A percentile compares a stretch with the other conserved stretches of the same genome.
Evolutionary conservation across 1,284 basidiomycete genomes (phyloP).

Genomic region (Tilletia horrida): DNA sequence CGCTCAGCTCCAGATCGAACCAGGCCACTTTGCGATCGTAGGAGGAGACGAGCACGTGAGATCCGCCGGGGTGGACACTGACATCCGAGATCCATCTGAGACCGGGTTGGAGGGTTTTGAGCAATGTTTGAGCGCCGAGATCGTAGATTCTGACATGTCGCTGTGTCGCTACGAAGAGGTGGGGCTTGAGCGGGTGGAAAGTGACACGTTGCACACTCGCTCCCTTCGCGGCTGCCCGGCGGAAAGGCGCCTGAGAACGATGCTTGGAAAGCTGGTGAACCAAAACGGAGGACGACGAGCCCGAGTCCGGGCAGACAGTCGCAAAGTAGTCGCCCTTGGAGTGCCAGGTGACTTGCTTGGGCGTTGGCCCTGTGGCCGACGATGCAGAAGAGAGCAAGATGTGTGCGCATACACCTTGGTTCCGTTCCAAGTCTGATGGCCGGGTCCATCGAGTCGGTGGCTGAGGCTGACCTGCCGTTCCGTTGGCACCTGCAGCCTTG

Average conservation of each 20-base stretch:
- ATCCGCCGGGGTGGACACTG: constrained; percentile 87
- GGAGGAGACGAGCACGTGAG: constrained; percentile 92
- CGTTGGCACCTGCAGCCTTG: constrained; percentile 20
- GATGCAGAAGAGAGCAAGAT: constrained; percentile 32
- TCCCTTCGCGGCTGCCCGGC: constrained; percentile 75
- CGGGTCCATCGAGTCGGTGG: constrained; percentile 60
- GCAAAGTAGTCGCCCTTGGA: constrained; percentile 91
- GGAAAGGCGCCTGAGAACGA: constrained; percentile 96
- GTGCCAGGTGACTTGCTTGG: constrained; percentile 88
- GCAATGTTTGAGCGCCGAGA: constrained; percentile 82
- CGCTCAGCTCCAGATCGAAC: constrained; percentile 95
- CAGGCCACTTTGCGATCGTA: constrained; percentile 97
- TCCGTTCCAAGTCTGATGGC: constrained; percentile 58
- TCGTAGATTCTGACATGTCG: constrained; percentile 95
- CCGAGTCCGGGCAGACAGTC: constrained; percentile 63
- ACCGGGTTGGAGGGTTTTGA: constrained; percentile 88
- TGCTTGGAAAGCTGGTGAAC: constrained; percentile 92
- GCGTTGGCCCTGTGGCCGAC: constrained; percentile 65
- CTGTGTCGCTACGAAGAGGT: constrained; percentile 98
- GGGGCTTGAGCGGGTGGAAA: constrained; percentile 90
- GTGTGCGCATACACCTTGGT: constrained; percentile 59
- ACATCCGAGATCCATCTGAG: constrained; percentile 95
- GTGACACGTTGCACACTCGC: constrained; percentile 75
- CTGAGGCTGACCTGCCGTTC: constrained; percentile 31
- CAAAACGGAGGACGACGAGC: constrained; percentile 69